Evolutionary conservation across 139 green algal species (phyloP), one percentile per base, ranked within the genome.

Genomic region (Coelastrella sp.): DNA sequence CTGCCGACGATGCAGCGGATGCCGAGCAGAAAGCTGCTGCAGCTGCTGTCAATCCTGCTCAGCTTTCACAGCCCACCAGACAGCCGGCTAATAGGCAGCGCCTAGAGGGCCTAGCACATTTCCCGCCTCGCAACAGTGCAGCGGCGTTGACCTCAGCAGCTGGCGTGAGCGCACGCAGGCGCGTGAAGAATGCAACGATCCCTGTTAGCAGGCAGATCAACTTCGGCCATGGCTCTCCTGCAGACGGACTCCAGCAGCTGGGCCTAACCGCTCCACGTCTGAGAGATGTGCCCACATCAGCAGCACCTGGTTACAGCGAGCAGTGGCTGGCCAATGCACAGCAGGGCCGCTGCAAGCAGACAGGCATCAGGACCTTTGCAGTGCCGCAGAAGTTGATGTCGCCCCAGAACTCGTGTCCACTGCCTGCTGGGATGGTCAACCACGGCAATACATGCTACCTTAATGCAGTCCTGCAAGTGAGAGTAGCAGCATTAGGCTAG

Each of bases 391-490:
- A 20, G n/a, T 74, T 57, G 47, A 19, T 58, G 3, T 47, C 76
- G 14, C 16, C 64, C 14, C 65, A 54, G 17, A 68, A 32, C 57
- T 61, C 64, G 13, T 66, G 68, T 13, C 65, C 20, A 6, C 22
- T 91, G 87, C 87, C 87, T 0, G 91, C 91, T 20, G 92, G 93
- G 59, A 93, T 95, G 89, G 64, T 89, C 80, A 96, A 96, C 78
- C 87, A 95, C 7, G 94, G 94, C 78, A 96, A 96, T 77, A 96
- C 92, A 14, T 96, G 94, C 90, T 96, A 96, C 92, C 91, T 95
- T 58, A 96, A 96, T 79, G 88, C 91, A 47, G 88, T 95, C 66
- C 82, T 96, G 64, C 94, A 96, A 92, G 92, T 93, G 73, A 64
- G 80, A 14, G 13, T 7, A 68, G 32, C 78, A 68, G 54, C 78